Conservation (phyloP, 2,329 filamentous ascomycete species). For the Penicillium glabrum region DNA sequence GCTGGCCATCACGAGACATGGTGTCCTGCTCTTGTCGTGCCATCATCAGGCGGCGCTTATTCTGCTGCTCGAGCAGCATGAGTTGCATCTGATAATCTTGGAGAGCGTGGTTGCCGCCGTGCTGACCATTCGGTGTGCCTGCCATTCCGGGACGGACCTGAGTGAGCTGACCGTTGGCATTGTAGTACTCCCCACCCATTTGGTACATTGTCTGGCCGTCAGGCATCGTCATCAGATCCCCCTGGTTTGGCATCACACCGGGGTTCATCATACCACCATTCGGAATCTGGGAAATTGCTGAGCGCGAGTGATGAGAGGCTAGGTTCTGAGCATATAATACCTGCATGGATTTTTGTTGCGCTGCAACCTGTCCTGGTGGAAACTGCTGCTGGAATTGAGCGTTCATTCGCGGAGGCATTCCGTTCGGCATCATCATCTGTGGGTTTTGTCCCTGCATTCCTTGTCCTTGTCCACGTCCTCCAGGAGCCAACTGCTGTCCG, state of each 20-base stretch:
- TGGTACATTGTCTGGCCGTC: conserved; percentile 53
- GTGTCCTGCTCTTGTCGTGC: conserved; percentile 66
- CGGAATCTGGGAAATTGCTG: conserved; percentile 76
- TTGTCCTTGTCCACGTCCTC: conserved; percentile 67
- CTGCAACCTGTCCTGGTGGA: conserved; percentile 50
- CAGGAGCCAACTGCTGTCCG: conserved; percentile 74
- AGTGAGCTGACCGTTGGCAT: conserved; percentile 56
- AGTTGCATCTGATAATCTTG: conserved; percentile 71
- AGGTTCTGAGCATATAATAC: conserved; percentile 78
- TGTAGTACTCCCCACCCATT: conserved; percentile 58
- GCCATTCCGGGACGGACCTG: conserved; percentile 39
- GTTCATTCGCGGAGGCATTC: conserved; percentile 71
- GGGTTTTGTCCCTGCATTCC: conserved; percentile 69
- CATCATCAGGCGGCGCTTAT: conserved; percentile 67
- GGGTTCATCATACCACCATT: conserved; percentile 68
- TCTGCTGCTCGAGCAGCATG: conserved; percentile 68
- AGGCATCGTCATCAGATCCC: conserved; percentile 78
- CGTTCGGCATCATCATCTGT: conserved; percentile 60
- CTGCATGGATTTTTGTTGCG: conserved; percentile 81
- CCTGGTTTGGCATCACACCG: conserved; percentile 69
- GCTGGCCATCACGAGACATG: conserved; percentile 54
- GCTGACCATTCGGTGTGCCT: conserved; percentile 40
- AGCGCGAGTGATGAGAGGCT: conserved; percentile 72
- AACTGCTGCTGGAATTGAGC: conserved; percentile 67
- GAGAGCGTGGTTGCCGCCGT: conserved; percentile 60